Base-by-base conservation (phyloP, 2,329 filamentous ascomycete genomes). In the Thielaviopsis musarum region DNA sequence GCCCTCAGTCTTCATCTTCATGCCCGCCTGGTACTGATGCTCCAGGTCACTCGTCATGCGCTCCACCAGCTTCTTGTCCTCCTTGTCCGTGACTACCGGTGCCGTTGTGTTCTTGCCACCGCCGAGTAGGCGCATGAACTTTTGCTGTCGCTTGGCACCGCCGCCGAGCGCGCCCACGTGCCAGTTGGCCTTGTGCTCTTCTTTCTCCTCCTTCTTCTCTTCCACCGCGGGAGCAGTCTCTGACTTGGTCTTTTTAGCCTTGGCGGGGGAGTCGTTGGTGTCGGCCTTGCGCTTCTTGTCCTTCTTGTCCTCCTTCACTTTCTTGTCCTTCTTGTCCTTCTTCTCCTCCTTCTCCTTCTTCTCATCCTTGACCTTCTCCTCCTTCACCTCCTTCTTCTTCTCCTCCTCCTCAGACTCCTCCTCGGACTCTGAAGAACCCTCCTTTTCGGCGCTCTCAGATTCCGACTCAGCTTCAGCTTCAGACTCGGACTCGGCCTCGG, bases 71-170 rank as follows among this genome's bases (percentile, higher is more conserved):
- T 62, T 64, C 49, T 70, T 66, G 15, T 51, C 21, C n/a, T 22
- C 12, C n/a, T 56, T 54, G 57, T 56, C 56, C 9, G 54, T 48
- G 17, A n/a, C 38, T 3, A 13, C 54, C 45, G 30, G 51, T 48
- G 52, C 60, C 6, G 63, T 66, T 30, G 66, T 68, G 21, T 71
- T 70, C 67, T 77, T 79, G 62, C 75, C 77, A 1, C 71, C 76
- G 21, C 79, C 79, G 3, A 83, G 71, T 1, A 83, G 74, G 34
- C 77, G 72, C 65, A 82, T 68, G 62, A 81, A 82, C 69, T 83
- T 83, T 62, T 71, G 70, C 64, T 81, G 77, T 13, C 80, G 73
- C 55, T 71, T 70, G 19, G 70, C 64, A 22, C 75, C 77, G 34
- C 80, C 80, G 48, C 74, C 74, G 38, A 83, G 71, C 38, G 70